Percentiles rank a stretch among this genome's conserved stretches.
Evolutionary conservation across 176 grass and related monocot genomes (phyloP).

Genomic region (Coix lacrymajobi): DNA sequence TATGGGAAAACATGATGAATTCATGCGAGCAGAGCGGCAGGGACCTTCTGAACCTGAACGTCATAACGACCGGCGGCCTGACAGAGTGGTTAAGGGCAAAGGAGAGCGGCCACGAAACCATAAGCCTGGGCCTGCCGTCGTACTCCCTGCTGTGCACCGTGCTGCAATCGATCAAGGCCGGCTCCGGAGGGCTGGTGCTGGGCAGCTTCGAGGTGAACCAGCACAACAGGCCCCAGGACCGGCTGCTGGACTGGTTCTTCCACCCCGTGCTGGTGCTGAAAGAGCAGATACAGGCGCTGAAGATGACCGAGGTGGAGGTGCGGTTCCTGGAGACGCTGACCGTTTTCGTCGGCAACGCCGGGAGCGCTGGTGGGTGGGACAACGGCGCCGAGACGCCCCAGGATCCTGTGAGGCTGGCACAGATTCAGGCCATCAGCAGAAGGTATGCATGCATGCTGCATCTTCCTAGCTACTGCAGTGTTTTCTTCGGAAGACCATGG

Average conservation of each 20-base stretch:
- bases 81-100: conserved; percentile 63
- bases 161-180: conserved; percentile 57
- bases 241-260: conserved; percentile 82
- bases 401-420: conserved; percentile 61
- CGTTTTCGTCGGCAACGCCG: conserved; percentile 44
- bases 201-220: conserved; percentile 53
- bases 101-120: conserved; percentile 41
- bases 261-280: conserved; percentile 77
- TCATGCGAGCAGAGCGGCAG: conserved; percentile 49
- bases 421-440: conserved; percentile 89
- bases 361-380: conserved; percentile 25
- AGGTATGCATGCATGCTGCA: conserved; percentile 24
- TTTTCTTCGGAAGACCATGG: not conserved
- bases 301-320: conserved; percentile 61
- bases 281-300: conserved; percentile 69
- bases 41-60: conserved; percentile 67
- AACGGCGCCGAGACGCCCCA: conserved; percentile 35
- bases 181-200: conserved; percentile 56
- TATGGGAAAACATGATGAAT: conserved; percentile 72
- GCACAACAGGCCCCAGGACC: conserved; percentile 67
- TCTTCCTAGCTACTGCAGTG: not conserved
- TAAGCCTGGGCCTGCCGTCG: conserved; percentile 66
- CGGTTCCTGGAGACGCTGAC: conserved; percentile 62
- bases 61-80: conserved; percentile 52
- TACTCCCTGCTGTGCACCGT: conserved; percentile 50